These are phyloP conservation scores for Alternaria alternata DNA, from an alignment of 2,329 filamentous ascomycete genomes.

Conservation along the genomic window DNA sequence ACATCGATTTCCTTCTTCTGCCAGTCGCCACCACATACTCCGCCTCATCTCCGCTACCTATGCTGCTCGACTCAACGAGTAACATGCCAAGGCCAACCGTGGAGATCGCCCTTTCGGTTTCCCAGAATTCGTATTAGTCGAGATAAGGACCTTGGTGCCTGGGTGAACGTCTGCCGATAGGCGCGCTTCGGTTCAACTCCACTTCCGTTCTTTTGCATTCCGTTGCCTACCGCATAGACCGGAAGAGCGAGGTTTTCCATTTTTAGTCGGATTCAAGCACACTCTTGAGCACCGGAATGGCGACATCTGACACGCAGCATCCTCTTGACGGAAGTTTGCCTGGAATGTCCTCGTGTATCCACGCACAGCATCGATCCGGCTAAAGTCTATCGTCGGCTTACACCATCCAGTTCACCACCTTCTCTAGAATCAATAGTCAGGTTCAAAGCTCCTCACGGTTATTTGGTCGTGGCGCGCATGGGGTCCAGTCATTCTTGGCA, in stretches of 20 bases:
- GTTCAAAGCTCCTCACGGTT: conserved; percentile 5
- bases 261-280: background rate
- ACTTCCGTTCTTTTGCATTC: background rate
- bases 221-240: background rate
- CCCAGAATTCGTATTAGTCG: background rate
- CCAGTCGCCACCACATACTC: background rate
- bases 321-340: conserved; percentile 5
- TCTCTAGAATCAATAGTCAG: background rate
- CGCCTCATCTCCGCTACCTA: background rate
- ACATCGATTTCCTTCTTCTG: background rate
- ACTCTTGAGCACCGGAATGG: background rate
- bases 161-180: background rate
- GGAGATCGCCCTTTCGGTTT: conserved; percentile 8
- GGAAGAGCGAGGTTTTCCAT: background rate
- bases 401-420: background rate
- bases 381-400: conserved; percentile 14
- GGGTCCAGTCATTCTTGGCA: conserved; percentile 27
- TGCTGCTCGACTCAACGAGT: background rate
- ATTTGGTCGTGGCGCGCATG: conserved; percentile 16
- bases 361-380: background rate
- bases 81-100: conserved; percentile 16
- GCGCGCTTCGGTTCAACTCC: background rate
- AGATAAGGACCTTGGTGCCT: conserved; percentile 14
- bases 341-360: background rate
- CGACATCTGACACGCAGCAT: conserved; percentile 1